phyloP scores from a whole-genome alignment of 1,284 basidiomycete species.

The Athelia sp. region DNA sequence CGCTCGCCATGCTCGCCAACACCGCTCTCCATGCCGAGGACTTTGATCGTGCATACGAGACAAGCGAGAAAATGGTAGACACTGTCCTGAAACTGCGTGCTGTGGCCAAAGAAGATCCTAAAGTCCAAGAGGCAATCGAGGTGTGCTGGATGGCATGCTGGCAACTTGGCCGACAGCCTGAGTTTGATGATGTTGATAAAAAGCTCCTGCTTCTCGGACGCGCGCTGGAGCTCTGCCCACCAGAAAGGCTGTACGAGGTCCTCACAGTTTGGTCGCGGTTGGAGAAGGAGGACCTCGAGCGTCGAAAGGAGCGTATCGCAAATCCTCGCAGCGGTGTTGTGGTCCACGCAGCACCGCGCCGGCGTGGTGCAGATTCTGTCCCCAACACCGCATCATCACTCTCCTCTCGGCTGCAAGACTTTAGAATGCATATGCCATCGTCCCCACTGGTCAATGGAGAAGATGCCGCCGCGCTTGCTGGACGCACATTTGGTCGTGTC shows the following conservation, averaged over 20 bases:
- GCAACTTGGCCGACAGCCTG: slow-evolving; percentile 77
- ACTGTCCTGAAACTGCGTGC: slow-evolving; percentile 47
- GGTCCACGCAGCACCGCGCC: slow-evolving; percentile 16
- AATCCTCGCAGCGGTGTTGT: slow-evolving; percentile 21
- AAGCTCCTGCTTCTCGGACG: slow-evolving; percentile 75
- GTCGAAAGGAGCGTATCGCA: slow-evolving; percentile 37
- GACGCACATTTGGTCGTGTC: slow-evolving; percentile 67
- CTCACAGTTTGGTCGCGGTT: slow-evolving; percentile 68
- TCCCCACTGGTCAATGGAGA: slow-evolving; percentile 61
- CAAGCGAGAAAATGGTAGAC: slow-evolving; percentile 68
- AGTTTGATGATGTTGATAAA: slow-evolving; percentile 62
- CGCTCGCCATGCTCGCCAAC: slow-evolving; percentile 84
- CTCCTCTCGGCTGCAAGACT: slow-evolving; percentile 51
- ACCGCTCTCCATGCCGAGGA: slow-evolving; percentile 80
- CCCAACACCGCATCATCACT: slow-evolving; percentile 43
- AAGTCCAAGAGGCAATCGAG: slow-evolving; percentile 60
- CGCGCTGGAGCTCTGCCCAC: slow-evolving; percentile 83
- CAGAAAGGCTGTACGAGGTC: slow-evolving; percentile 71
- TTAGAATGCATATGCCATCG: slow-evolving; percentile 62
- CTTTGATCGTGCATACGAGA: slow-evolving; percentile 67
- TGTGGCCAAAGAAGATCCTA: slow-evolving; percentile 35
- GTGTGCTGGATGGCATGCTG: slow-evolving; percentile 86
- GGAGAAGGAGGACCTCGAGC: slow-evolving; percentile 57
- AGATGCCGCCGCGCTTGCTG: slow-evolving; percentile 70
- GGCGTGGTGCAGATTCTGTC: slow-evolving; percentile 15